phyloP scores from a whole-genome alignment of 768 basidiomycete genomes.

The Symmetrospora coprosmae region DNA sequence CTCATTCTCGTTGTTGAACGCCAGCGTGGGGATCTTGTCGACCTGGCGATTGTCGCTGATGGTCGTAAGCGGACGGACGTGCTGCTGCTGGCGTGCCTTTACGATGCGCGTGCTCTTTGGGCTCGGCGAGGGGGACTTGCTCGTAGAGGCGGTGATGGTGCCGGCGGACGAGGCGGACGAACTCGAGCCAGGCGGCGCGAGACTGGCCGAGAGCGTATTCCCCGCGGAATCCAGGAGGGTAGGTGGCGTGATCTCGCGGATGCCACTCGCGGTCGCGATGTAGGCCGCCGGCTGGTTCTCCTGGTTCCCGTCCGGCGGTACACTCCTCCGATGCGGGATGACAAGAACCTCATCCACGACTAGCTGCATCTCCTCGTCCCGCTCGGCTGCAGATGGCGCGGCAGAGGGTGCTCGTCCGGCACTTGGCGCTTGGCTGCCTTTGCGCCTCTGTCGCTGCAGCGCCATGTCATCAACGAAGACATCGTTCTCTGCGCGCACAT shows the following conservation, averaged over 20 bases:
- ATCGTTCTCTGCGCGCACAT: slow-evolving; percentile 7
- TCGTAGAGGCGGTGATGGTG: no score
- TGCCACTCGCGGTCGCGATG: no score
- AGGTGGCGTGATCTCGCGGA: no score
- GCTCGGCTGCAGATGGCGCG: slow-evolving; percentile 6
- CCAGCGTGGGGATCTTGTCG: not conserved
- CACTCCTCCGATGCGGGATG: no score
- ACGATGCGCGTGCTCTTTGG: no score
- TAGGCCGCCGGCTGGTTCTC: no score
- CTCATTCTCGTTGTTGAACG: slow-evolving; percentile 2
- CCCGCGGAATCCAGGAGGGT: no score
- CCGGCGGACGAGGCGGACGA: no score
- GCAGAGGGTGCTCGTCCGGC: not conserved
- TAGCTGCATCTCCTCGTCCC: slow-evolving; percentile 7
- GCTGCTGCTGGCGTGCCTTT: not conserved
- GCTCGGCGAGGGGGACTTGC: no score
- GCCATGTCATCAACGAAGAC: slow-evolving; percentile 15
- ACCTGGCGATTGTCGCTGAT: slow-evolving; percentile 8
- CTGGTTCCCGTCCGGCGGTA: no score
- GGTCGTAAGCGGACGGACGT: slow-evolving; percentile 2
- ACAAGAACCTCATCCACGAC: not conserved
- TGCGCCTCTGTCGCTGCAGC: not conserved
- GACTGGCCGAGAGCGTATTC: no score
- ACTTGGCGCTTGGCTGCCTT: not conserved
- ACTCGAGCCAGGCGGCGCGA: no score